Percentiles rank a stretch among this genome's conserved stretches.
Evolutionary conservation across 2,329 filamentous ascomycete genomes (phyloP).

Genomic region (Shiraia sp.): DNA sequence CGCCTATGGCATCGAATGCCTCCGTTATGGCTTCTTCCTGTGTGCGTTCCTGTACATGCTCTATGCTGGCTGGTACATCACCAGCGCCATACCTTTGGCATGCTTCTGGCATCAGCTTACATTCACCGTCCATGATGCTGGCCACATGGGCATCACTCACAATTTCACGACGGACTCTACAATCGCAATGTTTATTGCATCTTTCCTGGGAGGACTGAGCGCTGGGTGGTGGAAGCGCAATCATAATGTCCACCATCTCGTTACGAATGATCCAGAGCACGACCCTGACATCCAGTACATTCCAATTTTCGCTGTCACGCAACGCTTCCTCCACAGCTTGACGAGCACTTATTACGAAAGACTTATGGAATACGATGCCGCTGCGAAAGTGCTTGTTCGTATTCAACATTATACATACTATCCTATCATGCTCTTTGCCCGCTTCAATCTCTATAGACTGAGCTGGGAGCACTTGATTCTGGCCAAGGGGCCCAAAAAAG

Average conservation of each 20-base stretch:
- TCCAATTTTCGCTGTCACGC: constrained; percentile 69
- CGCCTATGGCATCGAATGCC: constrained; percentile 74
- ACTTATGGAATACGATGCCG: constrained; percentile 64
- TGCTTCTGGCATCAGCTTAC: constrained; percentile 92
- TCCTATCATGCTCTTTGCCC: constrained; percentile 67
- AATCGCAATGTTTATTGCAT: constrained; percentile 87
- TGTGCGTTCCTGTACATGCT: constrained; percentile 59
- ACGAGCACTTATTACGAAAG: constrained; percentile 69
- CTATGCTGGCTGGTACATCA: constrained; percentile 49
- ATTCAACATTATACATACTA: constrained; percentile 72
- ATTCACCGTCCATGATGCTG: constrained; percentile 92
- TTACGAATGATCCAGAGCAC: constrained; percentile 93
- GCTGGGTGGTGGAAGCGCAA: constrained; percentile 97
- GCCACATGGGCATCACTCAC: constrained; percentile 97
- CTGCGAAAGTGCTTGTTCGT: constrained; percentile 62
- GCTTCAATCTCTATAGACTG: constrained; percentile 73
- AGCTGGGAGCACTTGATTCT: constrained; percentile 68
- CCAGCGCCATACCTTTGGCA: constrained; percentile 76
- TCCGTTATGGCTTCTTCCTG: constrained; percentile 73
- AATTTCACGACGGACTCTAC: constrained; percentile 79
- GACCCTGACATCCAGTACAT: constrained; percentile 88
- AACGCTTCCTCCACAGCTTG: constrained; percentile 67
- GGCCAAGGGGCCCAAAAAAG: constrained; percentile 58
- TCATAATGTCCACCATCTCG: constrained; percentile 95
- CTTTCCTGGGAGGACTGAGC: constrained; percentile 86